Percentiles rank a stretch among this genome's conserved stretches.
These are phyloP conservation scores for Malus asiatica DNA, from an alignment of 306 rosid species.

Conservation along the genomic window DNA sequence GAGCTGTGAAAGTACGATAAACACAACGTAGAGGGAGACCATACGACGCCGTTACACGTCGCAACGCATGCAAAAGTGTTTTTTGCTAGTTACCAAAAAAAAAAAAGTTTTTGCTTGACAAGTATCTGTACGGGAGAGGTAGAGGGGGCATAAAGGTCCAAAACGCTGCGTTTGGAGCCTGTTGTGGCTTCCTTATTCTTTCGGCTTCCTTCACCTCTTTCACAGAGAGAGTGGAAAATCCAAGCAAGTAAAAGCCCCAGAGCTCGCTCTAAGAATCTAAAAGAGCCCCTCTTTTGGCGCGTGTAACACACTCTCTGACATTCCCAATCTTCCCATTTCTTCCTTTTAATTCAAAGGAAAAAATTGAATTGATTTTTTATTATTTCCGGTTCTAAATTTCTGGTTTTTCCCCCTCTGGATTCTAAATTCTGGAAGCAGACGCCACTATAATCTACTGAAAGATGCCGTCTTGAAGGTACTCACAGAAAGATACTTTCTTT, in stretches of 20 bases:
- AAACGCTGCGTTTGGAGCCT: conserved; percentile 48
- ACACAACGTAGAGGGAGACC: background rate
- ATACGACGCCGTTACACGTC: conserved; percentile 3
- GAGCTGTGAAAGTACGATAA: background rate
- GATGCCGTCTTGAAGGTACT: conserved; percentile 11
- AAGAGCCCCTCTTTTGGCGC: conserved; percentile 19
- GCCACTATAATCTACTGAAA: background rate
- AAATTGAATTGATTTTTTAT: background rate
- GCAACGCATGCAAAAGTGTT: background rate
- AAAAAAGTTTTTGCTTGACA: too few relatives aligned
- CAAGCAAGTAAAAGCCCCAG: conserved; percentile 21
- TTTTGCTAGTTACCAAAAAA: too few relatives aligned
- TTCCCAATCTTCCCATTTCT: background rate
- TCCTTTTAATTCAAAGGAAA: background rate
- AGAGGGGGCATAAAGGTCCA: background rate
- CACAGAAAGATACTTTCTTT: background rate
- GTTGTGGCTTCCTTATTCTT: conserved; percentile 4
- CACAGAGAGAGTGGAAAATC: conserved; percentile 9
- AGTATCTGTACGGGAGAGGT: background rate
- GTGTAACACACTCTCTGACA: conserved; percentile 28
- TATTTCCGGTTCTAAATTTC: background rate
- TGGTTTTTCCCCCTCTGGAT: background rate
- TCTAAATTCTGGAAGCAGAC: background rate
- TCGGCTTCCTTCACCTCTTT: conserved; percentile 17
- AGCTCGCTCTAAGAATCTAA: conserved; percentile 50